Base-by-base conservation (phyloP, 2,329 filamentous ascomycete species). In the Fusarium anthophilum region DNA sequence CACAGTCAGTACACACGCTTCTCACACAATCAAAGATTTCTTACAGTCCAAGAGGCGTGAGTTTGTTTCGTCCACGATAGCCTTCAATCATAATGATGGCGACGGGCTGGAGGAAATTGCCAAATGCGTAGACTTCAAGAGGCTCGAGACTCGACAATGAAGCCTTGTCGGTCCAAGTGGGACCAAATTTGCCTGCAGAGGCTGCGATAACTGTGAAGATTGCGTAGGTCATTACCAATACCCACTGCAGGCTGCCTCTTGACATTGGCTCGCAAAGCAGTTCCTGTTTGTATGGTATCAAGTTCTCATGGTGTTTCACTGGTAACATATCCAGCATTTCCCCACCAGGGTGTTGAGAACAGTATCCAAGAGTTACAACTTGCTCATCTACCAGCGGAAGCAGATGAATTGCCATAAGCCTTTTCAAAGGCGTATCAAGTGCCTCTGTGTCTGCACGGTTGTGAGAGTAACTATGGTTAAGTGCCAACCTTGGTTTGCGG, bases 261-360 rank as follows among this genome's bases (percentile, higher is more conserved):
- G 59, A 24, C 8, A 7, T 10, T 13, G 59, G 59, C 24, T 56
- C 41, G 26, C 38, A 15, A 56, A 57, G 41, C 11, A 63, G 59
- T 7, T 57, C 59, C 8, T 63, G 38, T 24, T 56, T 57, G 14
- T 45, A 57, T 22, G 59, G 51, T 30, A 57, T 55, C 39, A 63
- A 18, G 8, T 39, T 45, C 30, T 30, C 28, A 17, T 17, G 32
- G 28, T 12, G 50, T 10, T 26, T 13, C 18, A 47, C 26, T 32
- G 59, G 50, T 7, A 63, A 13, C 59, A 57, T 57, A 47, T 63
- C 41, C 13, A 63, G 18, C 5, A 35, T 28, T 13, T 63, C 59
- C 12, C 59, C 50, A 13, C 50, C 59, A 3, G 41, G 39, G 13
- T 57, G 50, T 8, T 63, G 59, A 22, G 50, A 24, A 18, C 50